Evolutionary conservation across 1,284 basidiomycete species (phyloP).

Genomic region (Rhodotorula sp.): DNA sequence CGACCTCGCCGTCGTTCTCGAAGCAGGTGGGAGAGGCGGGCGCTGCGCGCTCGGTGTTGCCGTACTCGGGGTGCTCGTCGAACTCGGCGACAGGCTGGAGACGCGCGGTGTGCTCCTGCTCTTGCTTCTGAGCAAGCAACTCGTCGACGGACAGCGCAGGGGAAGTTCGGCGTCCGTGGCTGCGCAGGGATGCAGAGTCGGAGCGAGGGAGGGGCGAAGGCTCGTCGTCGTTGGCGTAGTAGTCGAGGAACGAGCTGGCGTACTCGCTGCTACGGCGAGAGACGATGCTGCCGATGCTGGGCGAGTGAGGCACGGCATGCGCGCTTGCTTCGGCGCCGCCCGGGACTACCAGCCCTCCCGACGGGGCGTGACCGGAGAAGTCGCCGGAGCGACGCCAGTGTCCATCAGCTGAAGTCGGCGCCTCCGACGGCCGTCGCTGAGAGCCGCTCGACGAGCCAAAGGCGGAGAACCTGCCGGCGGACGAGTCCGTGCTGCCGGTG

Average conservation of each 20-base stretch:
- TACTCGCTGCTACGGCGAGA: conserved; percentile 25
- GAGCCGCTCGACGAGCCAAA: too few species aligned
- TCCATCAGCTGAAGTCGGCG: neutral
- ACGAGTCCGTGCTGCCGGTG: conserved; percentile 9
- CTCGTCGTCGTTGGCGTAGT: conserved; percentile 20
- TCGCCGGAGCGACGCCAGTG: conserved; percentile 6
- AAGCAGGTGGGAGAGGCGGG: neutral
- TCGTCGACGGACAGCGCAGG: conserved; percentile 6
- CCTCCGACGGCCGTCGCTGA: too few species aligned
- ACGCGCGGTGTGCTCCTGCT: conserved; percentile 5
- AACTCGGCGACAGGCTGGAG: conserved; percentile 12
- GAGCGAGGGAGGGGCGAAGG: neutral
- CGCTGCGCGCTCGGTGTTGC: neutral
- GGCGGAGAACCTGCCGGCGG: neutral
- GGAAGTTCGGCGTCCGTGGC: neutral
- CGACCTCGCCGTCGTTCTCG: conserved; percentile 11
- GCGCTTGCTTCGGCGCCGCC: neutral
- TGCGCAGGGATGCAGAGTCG: neutral
- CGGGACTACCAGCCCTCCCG: too few species aligned
- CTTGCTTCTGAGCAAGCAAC: conserved; percentile 10
- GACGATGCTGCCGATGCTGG: conserved; percentile 11
- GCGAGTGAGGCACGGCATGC: conserved; percentile 19
- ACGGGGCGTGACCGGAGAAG: too few species aligned
- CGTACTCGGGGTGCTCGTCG: conserved; percentile 11
- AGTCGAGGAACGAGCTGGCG: conserved; percentile 33